These are phyloP conservation scores for Picea sitchensis DNA, from an alignment of 75 land plant species.

Conservation along the genomic window DNA sequence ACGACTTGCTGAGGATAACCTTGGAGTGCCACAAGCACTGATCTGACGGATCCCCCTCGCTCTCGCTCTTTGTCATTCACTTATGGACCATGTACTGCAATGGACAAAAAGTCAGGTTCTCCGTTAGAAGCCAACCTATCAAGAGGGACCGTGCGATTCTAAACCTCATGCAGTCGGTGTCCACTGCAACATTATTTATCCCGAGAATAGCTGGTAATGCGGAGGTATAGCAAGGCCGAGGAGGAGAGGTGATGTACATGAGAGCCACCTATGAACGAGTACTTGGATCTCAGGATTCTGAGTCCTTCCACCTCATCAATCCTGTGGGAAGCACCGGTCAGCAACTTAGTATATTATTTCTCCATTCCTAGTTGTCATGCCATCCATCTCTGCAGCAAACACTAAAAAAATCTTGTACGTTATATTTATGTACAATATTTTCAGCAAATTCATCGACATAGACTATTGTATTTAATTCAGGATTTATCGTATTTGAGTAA, in stretches of 20 bases:
- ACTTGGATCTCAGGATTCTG: slow-evolving; percentile 39
- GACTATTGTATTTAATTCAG: no score
- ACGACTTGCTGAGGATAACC: slow-evolving; percentile 49
- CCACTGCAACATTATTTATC: slow-evolving; percentile 49
- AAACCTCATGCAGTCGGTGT: slow-evolving; percentile 35
- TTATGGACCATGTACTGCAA: slow-evolving; percentile 66
- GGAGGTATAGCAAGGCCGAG: slow-evolving; percentile 3
- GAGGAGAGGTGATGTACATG: slow-evolving; percentile 42
- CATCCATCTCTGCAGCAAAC: no score
- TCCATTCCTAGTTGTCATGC: slow-evolving; percentile 16
- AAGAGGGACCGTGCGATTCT: slow-evolving; percentile 23
- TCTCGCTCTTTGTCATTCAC: slow-evolving; percentile 35
- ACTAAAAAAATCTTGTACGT: no score
- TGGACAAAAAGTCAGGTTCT: slow-evolving; percentile 58
- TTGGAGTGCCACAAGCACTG: slow-evolving; percentile 35
- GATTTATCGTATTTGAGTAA: no score
- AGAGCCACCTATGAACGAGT: slow-evolving; percentile 46
- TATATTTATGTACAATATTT: no score
- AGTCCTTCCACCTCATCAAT: slow-evolving; percentile 57
- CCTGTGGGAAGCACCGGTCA: slow-evolving; percentile 51
- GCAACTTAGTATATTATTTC: slow-evolving; percentile 57
- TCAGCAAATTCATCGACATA: no score
- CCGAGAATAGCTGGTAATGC: slow-evolving; percentile 14
- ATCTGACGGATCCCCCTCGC: slow-evolving; percentile 7
- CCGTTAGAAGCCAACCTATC: slow-evolving; percentile 21